These are phyloP conservation scores for Sugiyamaella sp. DNA, from an alignment of 1,139 yeast genomes.

Conservation along the genomic window DNA sequence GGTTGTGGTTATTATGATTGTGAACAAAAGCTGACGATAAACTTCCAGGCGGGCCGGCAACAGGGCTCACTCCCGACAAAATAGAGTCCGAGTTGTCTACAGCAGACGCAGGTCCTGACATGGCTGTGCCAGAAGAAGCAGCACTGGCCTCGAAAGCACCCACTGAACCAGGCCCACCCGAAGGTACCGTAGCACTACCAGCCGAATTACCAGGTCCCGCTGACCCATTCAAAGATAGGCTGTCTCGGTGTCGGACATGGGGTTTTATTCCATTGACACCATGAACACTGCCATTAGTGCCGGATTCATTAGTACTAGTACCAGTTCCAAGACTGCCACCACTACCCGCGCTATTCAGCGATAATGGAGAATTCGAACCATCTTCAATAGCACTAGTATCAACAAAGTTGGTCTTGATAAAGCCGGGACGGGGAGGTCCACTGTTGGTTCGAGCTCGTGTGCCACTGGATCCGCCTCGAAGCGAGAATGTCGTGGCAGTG, in stretches of 20 bases:
- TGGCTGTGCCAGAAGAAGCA: not conserved
- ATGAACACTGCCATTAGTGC: not conserved
- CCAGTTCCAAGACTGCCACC: not conserved
- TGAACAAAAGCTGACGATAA: conserved; percentile 12
- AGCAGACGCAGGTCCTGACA: not conserved
- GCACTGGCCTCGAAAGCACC: no score
- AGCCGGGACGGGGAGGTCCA: conserved; percentile 10
- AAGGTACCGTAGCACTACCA: no score
- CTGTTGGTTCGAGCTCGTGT: conserved; percentile 13
- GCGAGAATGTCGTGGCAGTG: conserved; percentile 3
- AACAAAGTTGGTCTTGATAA: conserved; percentile 7
- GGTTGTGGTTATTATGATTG: not conserved
- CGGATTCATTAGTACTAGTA: not conserved
- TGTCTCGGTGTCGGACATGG: conserved; percentile 12
- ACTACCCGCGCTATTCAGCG: conserved; percentile 1
- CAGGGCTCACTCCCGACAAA: not conserved
- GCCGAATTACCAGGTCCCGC: not conserved
- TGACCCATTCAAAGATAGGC: not conserved
- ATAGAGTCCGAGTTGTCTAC: not conserved
- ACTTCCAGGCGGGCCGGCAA: conserved; percentile 4
- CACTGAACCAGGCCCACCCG: no score
- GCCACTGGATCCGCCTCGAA: conserved; percentile 9
- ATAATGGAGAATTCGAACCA: not conserved
- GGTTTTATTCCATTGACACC: not conserved
- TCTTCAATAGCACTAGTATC: conserved; percentile 9